A percentile compares a stretch with the other conserved stretches of the same genome.
Evolutionary conservation across 208 protist species (phyloP).

Genomic region (Leishmania tropica): DNA sequence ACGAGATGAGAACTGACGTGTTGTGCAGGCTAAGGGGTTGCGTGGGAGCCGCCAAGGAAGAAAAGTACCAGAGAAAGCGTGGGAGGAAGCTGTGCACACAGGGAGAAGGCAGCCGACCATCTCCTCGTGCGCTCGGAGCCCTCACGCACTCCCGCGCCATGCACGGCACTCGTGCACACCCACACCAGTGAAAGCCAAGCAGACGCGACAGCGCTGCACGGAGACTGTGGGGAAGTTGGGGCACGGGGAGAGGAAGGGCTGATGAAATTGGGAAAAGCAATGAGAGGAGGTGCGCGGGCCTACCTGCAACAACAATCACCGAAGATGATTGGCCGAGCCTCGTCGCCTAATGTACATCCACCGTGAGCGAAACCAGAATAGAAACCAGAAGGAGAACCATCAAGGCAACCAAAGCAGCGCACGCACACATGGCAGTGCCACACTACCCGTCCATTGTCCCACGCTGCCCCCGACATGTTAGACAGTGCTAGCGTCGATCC

Average conservation of each 20-base stretch:
- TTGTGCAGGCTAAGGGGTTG: not conserved
- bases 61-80: not conserved
- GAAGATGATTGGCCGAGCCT: not conserved
- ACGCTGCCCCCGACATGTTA: not conserved
- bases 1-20: not conserved
- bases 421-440: not conserved
- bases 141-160: too few relatives aligned
- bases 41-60: not conserved
- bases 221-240: not conserved
- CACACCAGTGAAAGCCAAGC: not conserved
- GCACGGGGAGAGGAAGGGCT: not conserved
- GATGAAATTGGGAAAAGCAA: not conserved
- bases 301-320: not conserved
- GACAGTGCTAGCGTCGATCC: not conserved
- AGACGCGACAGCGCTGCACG: not conserved
- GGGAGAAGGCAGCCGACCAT: not conserved
- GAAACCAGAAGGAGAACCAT: not conserved
- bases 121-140: too few relatives aligned
- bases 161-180: not conserved
- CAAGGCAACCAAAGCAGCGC: not conserved
- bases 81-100: not conserved
- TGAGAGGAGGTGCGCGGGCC: not conserved
- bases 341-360: constrained; percentile 7
- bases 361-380: not conserved
- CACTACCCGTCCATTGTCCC: not conserved